Base-by-base conservation (phyloP, 2,329 filamentous ascomycete genomes). In the Fusarium burgessii region DNA sequence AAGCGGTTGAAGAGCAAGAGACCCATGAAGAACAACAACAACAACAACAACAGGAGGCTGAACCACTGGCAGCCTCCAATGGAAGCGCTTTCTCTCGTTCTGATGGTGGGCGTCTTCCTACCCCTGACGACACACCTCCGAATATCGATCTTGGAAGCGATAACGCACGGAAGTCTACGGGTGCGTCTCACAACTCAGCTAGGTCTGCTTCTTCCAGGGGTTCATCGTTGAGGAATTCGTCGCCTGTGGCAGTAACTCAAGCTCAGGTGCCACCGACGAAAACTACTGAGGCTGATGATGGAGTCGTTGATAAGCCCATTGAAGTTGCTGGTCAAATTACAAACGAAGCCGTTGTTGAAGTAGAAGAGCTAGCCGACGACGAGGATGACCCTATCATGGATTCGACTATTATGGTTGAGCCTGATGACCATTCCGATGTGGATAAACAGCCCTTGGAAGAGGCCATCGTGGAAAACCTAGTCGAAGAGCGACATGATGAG, bases 41-140 rank as follows among this genome's bases (percentile, higher is more conserved):
- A n/a, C 65, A 69, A 25, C 49, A 66, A 40, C 63, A 65, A 56
- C 47, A 56, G n/a, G 59, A 61, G 20, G 57, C 54, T 8, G 62
- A 42, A 8, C 62, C 47, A 33, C 61, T 36, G 32, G 52, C 51
- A 33, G 66, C 71, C 50, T 82, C 79, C 11, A 77, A 78, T 66
- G 76, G 62, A 67, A 79, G 72, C 70, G 71, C 66, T 58, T 75
- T 77, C 68, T 81, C 79, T 72, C 81, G 74, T 74, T 82, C 79
- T 66, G 82, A 81, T 42, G 79, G 81, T 29, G 83, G 79, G 52
- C 84, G 85, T 66, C 79, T 88, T 67, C 85, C 86, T 65, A 88
- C 86, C 42, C 86, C 86, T 57, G 86, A 88, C 68, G 82, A 87
- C 69, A 88, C 83, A 57, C 83, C 83, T 18, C 83, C 84, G 3